Evolutionary conservation across 495 filamentous ascomycete species (phyloP), one percentile per base, ranked within the genome.

Genomic region (Neurospora tetrasperma): DNA sequence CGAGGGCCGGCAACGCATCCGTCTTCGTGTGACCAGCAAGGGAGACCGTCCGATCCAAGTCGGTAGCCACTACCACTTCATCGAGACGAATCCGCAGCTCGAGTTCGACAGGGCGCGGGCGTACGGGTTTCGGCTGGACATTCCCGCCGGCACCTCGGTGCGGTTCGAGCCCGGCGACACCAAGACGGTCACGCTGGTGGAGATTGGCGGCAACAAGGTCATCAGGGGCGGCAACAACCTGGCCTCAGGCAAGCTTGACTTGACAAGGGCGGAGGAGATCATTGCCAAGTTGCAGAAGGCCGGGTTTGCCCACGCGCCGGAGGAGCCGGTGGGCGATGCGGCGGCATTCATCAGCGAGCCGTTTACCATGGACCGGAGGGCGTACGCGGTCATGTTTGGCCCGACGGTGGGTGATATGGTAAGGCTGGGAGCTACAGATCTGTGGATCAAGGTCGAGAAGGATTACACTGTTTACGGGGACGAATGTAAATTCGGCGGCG

Each of bases 21-120:
- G 80, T 75, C 82, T 99, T 12, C 89, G 85, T 77, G 90, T 99
- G 6, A 92, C 89, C 74, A 97, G 92, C 79, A 93, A 89, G 73
- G 96, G 96, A 3, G 96, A 98, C 82, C 84, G 96, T 42, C 95
- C 96, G 14, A 91, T 98, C 74, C 94, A 97, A 88, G 91, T 94
- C 73, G 96, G 96, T 23, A 97, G 93, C 72, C 96, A 99, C 80
- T 99, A 98, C 82, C 94, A 98, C 82, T 94, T 99, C 80, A 88
- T 97, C 77, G 96, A 99, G 84, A 91, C 89, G 27, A 99, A 99
- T 79, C 92, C 94, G 27, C 88, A 91, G 80, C 85, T 99, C 71
- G 89, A 93, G 78, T 99, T 99, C 80, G 96, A 99, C 80, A 92
- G 96, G n/a, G 80, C 88, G 39, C 88, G 89, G 69, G 87, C 94